A percentile compares a stretch with the other conserved stretches of the same genome.
phyloP scores from a whole-genome alignment of 1,284 basidiomycete species.

The Omphalotus olearius region DNA sequence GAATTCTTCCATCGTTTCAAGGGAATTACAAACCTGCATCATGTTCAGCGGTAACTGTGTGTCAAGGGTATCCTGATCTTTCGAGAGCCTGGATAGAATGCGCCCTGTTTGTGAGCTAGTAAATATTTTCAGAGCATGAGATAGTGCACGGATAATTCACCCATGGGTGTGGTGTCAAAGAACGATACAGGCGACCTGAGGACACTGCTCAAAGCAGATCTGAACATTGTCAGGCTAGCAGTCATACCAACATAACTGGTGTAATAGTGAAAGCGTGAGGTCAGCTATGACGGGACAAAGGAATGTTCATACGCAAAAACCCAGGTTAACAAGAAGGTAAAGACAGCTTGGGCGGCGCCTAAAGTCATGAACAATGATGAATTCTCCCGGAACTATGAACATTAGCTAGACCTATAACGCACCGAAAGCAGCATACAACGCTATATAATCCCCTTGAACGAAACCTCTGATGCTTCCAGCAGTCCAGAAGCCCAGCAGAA shows the following conservation, averaged over 20 bases:
- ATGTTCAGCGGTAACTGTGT: constrained; percentile 32
- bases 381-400: not conserved
- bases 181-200: constrained; percentile 54
- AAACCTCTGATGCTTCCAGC: constrained; percentile 26
- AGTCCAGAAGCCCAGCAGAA: constrained; percentile 21
- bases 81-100: constrained; percentile 40
- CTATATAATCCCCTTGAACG: constrained; percentile 43
- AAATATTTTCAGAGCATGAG: not conserved
- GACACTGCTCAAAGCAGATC: constrained; percentile 39
- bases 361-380: not conserved
- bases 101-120: constrained; percentile 28
- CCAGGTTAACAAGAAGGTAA: constrained; percentile 40
- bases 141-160: constrained; percentile 23
- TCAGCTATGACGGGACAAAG: not conserved
- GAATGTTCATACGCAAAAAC: constrained; percentile 29
- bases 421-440: constrained; percentile 45
- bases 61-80: constrained; percentile 42
- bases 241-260: constrained; percentile 31
- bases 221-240: constrained; percentile 48
- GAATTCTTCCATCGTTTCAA: not conserved
- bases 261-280: not conserved
- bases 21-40: constrained; percentile 15
- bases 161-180: constrained; percentile 67
- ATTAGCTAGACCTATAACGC: not conserved
- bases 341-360: constrained; percentile 31